phyloP scores from a whole-genome alignment of 2,329 filamentous ascomycete genomes.

The Onygenales sp. region DNA sequence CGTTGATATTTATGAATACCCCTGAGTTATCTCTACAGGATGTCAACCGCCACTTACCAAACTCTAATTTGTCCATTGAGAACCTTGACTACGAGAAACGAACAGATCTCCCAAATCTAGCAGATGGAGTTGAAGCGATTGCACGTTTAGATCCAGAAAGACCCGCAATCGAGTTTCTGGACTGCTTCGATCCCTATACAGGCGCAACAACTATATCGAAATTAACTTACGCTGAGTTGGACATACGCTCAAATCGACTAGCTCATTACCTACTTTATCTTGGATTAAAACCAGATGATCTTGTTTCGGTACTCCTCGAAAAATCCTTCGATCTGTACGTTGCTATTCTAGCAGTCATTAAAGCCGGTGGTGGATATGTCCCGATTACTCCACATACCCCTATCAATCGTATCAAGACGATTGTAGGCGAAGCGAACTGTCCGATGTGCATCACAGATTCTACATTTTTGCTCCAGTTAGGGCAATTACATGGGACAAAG shows the following conservation, averaged over 20 bases:
- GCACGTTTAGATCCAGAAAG: constrained; percentile 41
- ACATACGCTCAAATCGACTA: constrained; percentile 54
- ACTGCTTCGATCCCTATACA: constrained; percentile 32
- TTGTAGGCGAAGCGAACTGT: constrained; percentile 53
- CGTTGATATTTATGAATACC: constrained; percentile 32
- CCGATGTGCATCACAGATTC: constrained; percentile 34
- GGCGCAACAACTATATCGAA: constrained; percentile 24
- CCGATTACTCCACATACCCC: constrained; percentile 69
- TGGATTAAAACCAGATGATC: constrained; percentile 42
- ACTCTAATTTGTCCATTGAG: constrained; percentile 38
- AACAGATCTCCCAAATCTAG: constrained; percentile 36
- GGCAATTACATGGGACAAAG: background rate
- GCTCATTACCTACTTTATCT: constrained; percentile 45
- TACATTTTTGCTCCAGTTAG: constrained; percentile 3
- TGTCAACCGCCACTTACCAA: constrained; percentile 20
- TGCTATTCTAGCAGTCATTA: constrained; percentile 63
- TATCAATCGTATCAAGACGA: constrained; percentile 46
- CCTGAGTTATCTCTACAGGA: constrained; percentile 24
- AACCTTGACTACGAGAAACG: constrained; percentile 34
- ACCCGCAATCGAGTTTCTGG: constrained; percentile 57
- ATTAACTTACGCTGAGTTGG: constrained; percentile 58
- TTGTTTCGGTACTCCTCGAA: constrained; percentile 67
- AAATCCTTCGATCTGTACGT: constrained; percentile 66
- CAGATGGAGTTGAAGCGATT: constrained; percentile 45
- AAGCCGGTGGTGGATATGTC: constrained; percentile 69